These are phyloP conservation scores for Gamarada debralockiae DNA, from an alignment of 495 filamentous ascomycete species.

Conservation along the genomic window DNA sequence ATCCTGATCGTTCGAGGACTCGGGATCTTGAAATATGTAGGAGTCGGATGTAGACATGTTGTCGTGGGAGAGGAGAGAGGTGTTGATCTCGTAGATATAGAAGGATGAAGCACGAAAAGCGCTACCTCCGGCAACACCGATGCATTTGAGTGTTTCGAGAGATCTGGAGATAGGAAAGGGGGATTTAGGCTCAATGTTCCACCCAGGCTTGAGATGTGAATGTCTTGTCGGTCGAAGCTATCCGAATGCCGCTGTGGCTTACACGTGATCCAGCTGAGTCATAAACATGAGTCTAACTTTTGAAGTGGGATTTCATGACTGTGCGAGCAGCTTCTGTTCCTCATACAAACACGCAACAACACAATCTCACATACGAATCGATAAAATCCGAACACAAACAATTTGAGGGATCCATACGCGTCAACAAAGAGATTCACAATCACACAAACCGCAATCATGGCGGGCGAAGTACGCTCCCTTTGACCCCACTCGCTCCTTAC, in stretches of 20 bases:
- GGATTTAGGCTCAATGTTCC: background rate
- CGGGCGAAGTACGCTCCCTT: conserved; percentile 20
- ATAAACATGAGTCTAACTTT: background rate
- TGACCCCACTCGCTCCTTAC: conserved; percentile 9
- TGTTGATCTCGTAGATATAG: background rate
- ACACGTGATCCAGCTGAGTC: conserved; percentile 1
- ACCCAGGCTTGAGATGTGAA: too few species aligned
- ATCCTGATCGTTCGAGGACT: conserved; percentile 42
- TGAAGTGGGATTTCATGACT: background rate
- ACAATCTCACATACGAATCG: background rate
- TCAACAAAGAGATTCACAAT: background rate
- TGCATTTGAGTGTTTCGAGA: conserved; percentile 27
- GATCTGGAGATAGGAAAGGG: background rate
- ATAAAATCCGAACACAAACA: background rate
- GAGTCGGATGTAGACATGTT: conserved; percentile 26
- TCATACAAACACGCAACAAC: background rate
- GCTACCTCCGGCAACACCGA: conserved; percentile 25
- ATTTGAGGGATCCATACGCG: background rate
- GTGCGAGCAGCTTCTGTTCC: background rate
- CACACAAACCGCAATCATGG: conserved; percentile 37
- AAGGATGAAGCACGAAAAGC: conserved; percentile 15
- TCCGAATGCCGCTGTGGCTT: background rate
- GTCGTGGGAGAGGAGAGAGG: background rate
- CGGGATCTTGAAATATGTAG: conserved; percentile 21
- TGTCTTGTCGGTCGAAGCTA: background rate